Evolutionary conservation across 169 alveolate species (phyloP).

Genomic region (Plasmodium chabaudi): DNA sequence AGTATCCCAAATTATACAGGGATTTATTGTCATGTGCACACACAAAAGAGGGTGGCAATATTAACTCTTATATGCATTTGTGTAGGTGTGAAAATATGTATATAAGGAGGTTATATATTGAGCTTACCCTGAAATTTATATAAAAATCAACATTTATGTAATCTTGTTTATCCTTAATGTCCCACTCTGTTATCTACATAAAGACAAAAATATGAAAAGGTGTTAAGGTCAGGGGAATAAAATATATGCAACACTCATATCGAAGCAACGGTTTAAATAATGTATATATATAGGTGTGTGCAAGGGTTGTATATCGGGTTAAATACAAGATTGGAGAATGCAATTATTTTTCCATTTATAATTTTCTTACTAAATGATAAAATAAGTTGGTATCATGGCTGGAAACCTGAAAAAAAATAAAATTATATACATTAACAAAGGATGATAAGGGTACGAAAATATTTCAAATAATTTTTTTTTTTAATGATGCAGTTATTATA

Average conservation of each 20-base stretch:
- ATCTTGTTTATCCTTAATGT: constrained; percentile 19
- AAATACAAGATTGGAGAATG: background rate
- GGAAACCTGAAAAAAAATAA: background rate
- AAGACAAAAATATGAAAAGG: background rate
- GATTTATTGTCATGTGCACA: no score
- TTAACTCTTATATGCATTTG: no score
- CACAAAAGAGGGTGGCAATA: no score
- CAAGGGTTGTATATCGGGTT: background rate
- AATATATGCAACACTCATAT: background rate
- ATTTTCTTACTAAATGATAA: background rate
- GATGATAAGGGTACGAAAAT: no score
- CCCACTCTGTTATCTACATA: constrained; percentile 57
- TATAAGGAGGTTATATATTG: no score
- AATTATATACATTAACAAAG: no score
- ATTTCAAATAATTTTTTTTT: no score
- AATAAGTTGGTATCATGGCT: background rate
- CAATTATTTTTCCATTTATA: no score
- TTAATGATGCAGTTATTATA: no score
- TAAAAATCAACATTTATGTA: constrained; percentile 62
- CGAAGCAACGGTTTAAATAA: background rate
- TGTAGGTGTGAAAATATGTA: no score
- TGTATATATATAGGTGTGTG: background rate
- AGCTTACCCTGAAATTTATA: constrained; percentile 56
- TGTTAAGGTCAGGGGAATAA: background rate
- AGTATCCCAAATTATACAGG: no score